Evolutionary conservation across 108 stramenopile genomes (phyloP).

Genomic region (Thalassiosira profunda): DNA sequence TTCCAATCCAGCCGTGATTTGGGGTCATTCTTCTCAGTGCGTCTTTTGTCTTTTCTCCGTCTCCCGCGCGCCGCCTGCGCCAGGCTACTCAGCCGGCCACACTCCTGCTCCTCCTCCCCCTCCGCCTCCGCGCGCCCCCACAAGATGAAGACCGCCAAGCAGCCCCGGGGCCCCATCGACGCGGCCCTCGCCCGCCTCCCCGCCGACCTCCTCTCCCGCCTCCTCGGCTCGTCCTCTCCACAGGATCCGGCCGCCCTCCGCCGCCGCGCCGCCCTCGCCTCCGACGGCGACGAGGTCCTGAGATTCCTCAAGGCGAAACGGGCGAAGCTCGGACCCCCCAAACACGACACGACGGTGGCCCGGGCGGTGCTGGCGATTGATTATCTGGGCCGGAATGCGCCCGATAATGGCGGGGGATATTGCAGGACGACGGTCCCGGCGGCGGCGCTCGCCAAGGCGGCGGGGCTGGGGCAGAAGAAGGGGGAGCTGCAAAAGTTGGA

Average conservation of each 20-base stretch:
- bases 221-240: constrained; percentile 20
- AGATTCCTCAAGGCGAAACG: constrained; percentile 16
- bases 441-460: background rate
- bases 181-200: constrained; percentile 14
- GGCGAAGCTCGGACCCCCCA: background rate
- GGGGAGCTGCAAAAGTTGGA: constrained; percentile 21
- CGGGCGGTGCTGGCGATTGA: constrained; percentile 34
- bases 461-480: background rate
- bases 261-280: constrained; percentile 14
- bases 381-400: constrained; percentile 26
- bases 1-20: too few relatives aligned
- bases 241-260: background rate
- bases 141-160: background rate
- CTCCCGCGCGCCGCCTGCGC: too few relatives aligned
- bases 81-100: too few relatives aligned
- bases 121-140: too few relatives aligned
- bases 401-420: background rate
- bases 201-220: constrained; percentile 3
- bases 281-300: constrained; percentile 14
- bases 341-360: background rate
- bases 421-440: constrained; percentile 16
- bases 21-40: too few relatives aligned
- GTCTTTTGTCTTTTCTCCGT: too few relatives aligned
- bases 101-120: too few relatives aligned
- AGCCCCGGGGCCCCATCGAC: constrained; percentile 17